phyloP scores from a whole-genome alignment of 306 rosid genomes.

The Inga laurina region DNA sequence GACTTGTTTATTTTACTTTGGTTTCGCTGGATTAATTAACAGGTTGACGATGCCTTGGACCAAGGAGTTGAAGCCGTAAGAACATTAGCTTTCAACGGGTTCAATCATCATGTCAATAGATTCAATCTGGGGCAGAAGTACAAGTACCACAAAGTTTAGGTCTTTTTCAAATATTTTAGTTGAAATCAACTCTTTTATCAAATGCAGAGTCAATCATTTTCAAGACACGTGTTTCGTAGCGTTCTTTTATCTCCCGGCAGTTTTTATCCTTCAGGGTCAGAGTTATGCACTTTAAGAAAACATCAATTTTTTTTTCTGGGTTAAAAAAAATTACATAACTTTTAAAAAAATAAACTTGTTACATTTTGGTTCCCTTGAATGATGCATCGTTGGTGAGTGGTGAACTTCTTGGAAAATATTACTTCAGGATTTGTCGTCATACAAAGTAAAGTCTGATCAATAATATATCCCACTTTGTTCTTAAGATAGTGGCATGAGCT shows the following conservation, averaged over 20 bases:
- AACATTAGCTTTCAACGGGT: constrained; percentile 63
- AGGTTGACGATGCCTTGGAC: constrained; percentile 73
- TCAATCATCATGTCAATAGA: constrained; percentile 59
- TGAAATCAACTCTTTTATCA: not conserved
- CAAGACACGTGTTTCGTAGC: constrained; percentile 18
- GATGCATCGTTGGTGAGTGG: not conserved
- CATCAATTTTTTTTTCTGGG: not conserved
- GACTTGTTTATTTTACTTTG: not conserved
- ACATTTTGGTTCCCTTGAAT: not conserved
- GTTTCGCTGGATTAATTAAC: constrained; percentile 35
- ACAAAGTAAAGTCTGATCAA: not conserved
- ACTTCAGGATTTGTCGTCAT: too few relatives aligned
- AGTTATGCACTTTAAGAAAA: not conserved
- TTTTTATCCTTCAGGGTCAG: not conserved
- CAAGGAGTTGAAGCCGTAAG: constrained; percentile 81
- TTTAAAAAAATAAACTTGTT: not conserved
- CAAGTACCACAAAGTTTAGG: constrained; percentile 78
- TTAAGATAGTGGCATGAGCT: too few relatives aligned
- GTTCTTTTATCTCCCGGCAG: constrained; percentile 5
- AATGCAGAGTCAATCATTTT: constrained; percentile 3
- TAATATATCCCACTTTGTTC: not conserved
- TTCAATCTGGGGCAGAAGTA: constrained; percentile 85
- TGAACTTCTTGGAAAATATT: not conserved
- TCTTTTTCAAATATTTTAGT: not conserved
- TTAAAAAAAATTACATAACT: not conserved